Evolutionary conservation across 164 flowering plant species (phyloP).

Genomic region (Vitis vinifera): ASM3070453v1 NC_081815.1:556001-556500

Average conservation of each 20-base stretch:
- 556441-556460: constrained; percentile 37
- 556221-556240: constrained; percentile 65
- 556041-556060: no score
- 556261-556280: constrained; percentile 72
- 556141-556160: constrained; percentile 77
- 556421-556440: constrained; percentile 73
- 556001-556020: neutral
- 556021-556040: no score
- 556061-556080: no score
- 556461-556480: no score
- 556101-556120: constrained; percentile 76
- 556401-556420: constrained; percentile 71
- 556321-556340: constrained; percentile 94
- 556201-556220: constrained; percentile 82
- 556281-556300: constrained; percentile 71
- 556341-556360: constrained; percentile 86
- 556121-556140: constrained; percentile 46
- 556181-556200: constrained; percentile 86
- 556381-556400: constrained; percentile 76
- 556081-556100: constrained; percentile 44
- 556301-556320: constrained; percentile 79
- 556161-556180: constrained; percentile 72
- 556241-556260: constrained; percentile 74
- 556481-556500: no score
- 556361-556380: constrained; percentile 87